Evolutionary conservation across 2,329 filamentous ascomycete genomes (phyloP).

Genomic region (Colletotrichum agaves): DNA sequence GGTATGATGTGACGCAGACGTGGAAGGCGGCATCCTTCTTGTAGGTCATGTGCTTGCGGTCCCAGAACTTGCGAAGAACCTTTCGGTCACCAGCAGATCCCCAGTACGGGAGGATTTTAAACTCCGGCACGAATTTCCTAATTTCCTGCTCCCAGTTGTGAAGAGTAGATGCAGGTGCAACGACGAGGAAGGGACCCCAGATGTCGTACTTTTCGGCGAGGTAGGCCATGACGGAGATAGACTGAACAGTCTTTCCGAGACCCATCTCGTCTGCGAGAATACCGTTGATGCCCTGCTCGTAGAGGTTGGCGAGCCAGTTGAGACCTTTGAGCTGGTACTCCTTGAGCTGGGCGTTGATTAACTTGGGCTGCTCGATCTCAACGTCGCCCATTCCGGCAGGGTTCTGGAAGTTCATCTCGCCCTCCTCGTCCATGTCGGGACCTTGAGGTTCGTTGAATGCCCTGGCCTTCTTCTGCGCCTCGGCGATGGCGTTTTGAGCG

Average conservation of each 20-base stretch:
- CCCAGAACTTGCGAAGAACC: slow-evolving; percentile 98
- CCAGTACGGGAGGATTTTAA: slow-evolving; percentile 98
- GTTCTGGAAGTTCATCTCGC: slow-evolving; percentile 99
- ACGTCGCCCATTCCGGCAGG: slow-evolving; percentile 94
- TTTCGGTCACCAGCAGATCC: slow-evolving; percentile 94
- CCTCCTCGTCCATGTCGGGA: slow-evolving; percentile 82
- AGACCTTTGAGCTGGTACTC: slow-evolving; percentile 99
- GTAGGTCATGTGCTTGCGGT: slow-evolving; percentile 96
- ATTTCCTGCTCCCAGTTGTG: slow-evolving; percentile 99
- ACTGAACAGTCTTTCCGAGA: slow-evolving; percentile 98
- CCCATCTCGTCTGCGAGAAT: slow-evolving; percentile 99
- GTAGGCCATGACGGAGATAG: slow-evolving; percentile 99
- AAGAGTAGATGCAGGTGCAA: slow-evolving; percentile 93
- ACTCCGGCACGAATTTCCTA: slow-evolving; percentile 88
- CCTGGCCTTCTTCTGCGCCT: slow-evolving; percentile 91
- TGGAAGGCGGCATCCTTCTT: slow-evolving; percentile 94
- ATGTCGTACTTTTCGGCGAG: slow-evolving; percentile 97
- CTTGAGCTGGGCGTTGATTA: slow-evolving; percentile 93
- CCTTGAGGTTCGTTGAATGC: slow-evolving; percentile 84
- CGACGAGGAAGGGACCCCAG: slow-evolving; percentile 97
- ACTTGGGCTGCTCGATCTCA: slow-evolving; percentile 92
- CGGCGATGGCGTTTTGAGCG: slow-evolving; percentile 93
- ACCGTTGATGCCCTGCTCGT: slow-evolving; percentile 99
- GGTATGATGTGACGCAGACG: slow-evolving; percentile 95
- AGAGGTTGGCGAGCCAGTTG: slow-evolving; percentile 98